Base-by-base conservation (phyloP, 495 filamentous ascomycete species). In the Apiosordaria backusii region DNA sequence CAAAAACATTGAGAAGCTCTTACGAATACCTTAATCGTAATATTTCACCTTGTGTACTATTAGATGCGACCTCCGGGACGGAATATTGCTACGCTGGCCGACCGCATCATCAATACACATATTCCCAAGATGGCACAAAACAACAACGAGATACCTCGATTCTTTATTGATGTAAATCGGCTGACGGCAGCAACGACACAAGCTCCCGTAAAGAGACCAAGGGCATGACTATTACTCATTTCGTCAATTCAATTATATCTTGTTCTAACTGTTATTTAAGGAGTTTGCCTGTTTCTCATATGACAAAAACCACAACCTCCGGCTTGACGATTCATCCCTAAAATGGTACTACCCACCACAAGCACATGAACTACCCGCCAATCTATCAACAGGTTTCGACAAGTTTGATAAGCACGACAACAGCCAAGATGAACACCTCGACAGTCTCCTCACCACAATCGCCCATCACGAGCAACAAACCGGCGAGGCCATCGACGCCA, bases 201-300 rank as follows among this genome's bases (percentile, higher is more conserved):
- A 45, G 35, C 35, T 2, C 35, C 67, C 29, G 87, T 92, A 65
- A 86, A 88, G 69, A 82, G 89, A 65, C 89, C 89, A 18, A 90
- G 81, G 79, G 89, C 89, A 76, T 60, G 62, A 26, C 16, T 19
- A 13, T 22, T n/a, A 1, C 26, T 50, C 23, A 35, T 19, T 4
- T 50, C 4, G 26, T n/a, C 3, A 50, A 7, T 4, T n/a, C n/a
- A n/a, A 26, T 63, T 4, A 63, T 18, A 26, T 15, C 21, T 26
- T 15, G 58, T 45, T 18, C 27, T 53, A 5, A 29, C 21, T 23
- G 5, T 6, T 1, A 13, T 15, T 21, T 24, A 53, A 93, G 89
- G 95, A 99, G 79, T 91, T 97, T 61, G 82, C 91, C 2, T 90
- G 81, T 74, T 99, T 97, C 75, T 98, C 94, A 0, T 97, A 92